These are phyloP conservation scores for Ophiocordyceps australis DNA, from an alignment of 2,329 filamentous ascomycete species.

Conservation along the genomic window DNA sequence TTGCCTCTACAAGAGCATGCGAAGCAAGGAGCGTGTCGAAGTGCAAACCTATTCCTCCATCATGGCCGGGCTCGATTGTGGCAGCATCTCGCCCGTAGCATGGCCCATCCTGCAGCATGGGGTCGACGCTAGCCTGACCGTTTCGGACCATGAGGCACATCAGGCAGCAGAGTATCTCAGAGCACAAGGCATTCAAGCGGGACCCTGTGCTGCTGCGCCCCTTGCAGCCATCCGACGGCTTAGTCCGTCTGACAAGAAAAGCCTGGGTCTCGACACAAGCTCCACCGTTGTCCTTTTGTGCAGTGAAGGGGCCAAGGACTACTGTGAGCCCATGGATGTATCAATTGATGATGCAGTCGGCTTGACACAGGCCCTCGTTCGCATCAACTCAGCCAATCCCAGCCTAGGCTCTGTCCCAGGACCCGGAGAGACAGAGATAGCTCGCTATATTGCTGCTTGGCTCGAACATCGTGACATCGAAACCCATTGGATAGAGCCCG, in stretches of 20 bases:
- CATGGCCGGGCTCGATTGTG: conserved; percentile 60
- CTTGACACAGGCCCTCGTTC: conserved; percentile 24
- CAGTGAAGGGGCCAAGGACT: conserved; percentile 38
- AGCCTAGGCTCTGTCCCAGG: conserved; percentile 20
- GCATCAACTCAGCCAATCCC: conserved; percentile 30
- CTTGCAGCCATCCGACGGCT: conserved; percentile 37
- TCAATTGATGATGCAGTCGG: conserved; percentile 19
- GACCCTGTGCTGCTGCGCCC: conserved; percentile 44
- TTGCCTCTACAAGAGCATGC: conserved; percentile 35
- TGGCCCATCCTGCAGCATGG: conserved; percentile 41
- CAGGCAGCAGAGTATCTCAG: conserved; percentile 34
- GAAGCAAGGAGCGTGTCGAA: conserved; percentile 23
- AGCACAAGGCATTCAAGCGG: conserved; percentile 24
- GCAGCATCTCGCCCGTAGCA: conserved; percentile 45
- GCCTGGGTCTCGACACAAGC: conserved; percentile 20
- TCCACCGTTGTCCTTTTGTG: conserved; percentile 46
- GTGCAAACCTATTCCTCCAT: conserved; percentile 43
- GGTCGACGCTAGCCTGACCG: conserved; percentile 39
- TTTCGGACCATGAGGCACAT: conserved; percentile 47
- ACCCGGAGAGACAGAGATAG: conserved; percentile 25
- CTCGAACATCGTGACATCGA: conserved; percentile 31
- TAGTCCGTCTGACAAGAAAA: conserved; percentile 12
- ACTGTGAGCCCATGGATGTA: conserved; percentile 23
- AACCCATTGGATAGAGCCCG: conserved; percentile 26
- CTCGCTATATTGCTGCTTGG: conserved; percentile 28